A percentile compares a stretch with the other conserved stretches of the same genome.
Evolutionary conservation across 2,329 filamentous ascomycete genomes (phyloP).

Genomic region (Alternaria arborescens): DNA sequence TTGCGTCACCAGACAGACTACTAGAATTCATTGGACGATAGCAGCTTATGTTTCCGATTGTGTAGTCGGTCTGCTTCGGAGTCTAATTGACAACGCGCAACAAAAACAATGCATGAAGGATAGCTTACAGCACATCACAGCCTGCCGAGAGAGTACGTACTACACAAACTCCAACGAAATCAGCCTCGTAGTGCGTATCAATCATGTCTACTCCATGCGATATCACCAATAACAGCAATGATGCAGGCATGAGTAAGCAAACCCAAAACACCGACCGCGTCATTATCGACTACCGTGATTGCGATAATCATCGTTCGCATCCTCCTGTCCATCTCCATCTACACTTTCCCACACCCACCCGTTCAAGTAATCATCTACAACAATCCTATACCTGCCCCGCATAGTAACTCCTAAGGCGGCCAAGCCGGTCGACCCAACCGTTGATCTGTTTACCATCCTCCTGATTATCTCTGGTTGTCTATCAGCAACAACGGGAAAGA

Average conservation of each 20-base stretch:
- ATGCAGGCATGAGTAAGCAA: neutral
- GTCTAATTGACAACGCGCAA: neutral
- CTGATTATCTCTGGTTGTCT: neutral
- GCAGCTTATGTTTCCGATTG: neutral
- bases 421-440: neutral
- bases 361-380: neutral
- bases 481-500: neutral
- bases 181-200: neutral
- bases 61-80: neutral
- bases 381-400: neutral
- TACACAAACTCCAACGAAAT: neutral
- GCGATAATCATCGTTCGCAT: neutral
- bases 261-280: neutral
- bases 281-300: neutral
- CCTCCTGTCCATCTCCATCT: neutral
- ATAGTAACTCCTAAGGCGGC: too few relatives aligned
- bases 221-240: neutral
- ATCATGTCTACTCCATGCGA: neutral
- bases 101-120: neutral
- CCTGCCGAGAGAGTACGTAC: neutral
- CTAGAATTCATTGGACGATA: neutral
- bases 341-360: neutral
- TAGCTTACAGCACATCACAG: neutral
- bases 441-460: neutral
- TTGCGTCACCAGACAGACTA: neutral